phyloP scores from a whole-genome alignment of 768 basidiomycete genomes.

The Phylloporus rhodoxanthus region DNA sequence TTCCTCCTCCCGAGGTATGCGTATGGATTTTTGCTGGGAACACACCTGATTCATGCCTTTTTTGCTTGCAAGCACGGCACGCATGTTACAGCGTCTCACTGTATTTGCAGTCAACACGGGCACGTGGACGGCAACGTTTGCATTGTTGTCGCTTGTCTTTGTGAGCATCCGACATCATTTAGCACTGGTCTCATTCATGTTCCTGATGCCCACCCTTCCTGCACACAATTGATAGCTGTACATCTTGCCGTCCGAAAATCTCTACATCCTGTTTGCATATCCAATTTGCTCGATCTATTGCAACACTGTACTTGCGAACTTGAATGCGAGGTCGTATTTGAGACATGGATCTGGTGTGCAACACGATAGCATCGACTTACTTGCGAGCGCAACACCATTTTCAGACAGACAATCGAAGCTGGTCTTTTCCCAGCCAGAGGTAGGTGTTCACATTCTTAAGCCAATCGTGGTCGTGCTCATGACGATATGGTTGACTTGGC shows the following conservation, averaged over 20 bases:
- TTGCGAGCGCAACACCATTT: neutral
- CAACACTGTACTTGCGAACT: conserved; percentile 5
- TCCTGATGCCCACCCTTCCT: neutral
- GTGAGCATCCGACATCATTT: neutral
- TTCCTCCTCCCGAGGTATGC: neutral
- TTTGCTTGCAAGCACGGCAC: neutral
- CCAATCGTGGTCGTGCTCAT: no score
- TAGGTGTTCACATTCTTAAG: neutral
- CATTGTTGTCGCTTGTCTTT: conserved; percentile 30
- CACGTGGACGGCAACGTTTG: conserved; percentile 44
- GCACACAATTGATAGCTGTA: neutral
- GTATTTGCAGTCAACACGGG: conserved; percentile 17
- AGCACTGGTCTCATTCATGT: neutral
- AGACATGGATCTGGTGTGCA: neutral
- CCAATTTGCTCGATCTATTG: conserved; percentile 5
- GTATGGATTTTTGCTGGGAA: neutral
- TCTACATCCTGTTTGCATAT: neutral
- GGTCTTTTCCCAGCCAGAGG: neutral
- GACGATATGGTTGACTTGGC: no score
- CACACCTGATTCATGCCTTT: neutral
- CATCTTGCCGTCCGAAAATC: neutral
- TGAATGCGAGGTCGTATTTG: conserved; percentile 2
- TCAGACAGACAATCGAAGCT: neutral
- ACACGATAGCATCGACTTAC: neutral
- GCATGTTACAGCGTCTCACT: conserved; percentile 1